Base-by-base conservation (phyloP, 768 basidiomycete species). In the Russula ochroleuca region DNA sequence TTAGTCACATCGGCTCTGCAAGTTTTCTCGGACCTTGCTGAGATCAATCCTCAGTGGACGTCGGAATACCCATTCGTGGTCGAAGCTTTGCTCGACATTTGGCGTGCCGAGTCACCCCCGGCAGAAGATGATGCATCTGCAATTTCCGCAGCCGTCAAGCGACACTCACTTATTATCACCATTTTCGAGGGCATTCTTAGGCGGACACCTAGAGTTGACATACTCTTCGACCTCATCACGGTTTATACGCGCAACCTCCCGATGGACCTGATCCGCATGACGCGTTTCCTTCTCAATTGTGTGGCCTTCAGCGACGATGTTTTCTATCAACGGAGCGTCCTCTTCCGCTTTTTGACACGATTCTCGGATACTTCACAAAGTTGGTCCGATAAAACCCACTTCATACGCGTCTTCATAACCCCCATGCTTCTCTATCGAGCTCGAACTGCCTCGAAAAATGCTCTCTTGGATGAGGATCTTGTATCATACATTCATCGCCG, bases 201-300 rank as follows among this genome's bases (percentile, higher is more conserved):
- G 67, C 80, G 83, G 58, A 80, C 83, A n/a, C 84, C 86, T 48
- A 88, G 92, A 50, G 83, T 97, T 52, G 92, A 96, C 69, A 77
- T 99, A 8, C 76, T 98, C 11, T 97, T 97, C 73, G 93, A 95
- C 61, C 78, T 97, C 41, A 85, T 92, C 53, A 84, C 85, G 13
- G 76, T 94, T 52, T 98, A 87, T 75, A 85, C 87, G 28, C 86
- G 88, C 67, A 83, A 86, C 64, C 81, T 91, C 11, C 86, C 90
- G 5, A 84, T 94, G 73, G 95, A 98, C 71, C 78, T 91, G 19
- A 83, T 92, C 35, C 82, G 79, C 47, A 78, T 90, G 19, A 86
- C 89, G 0, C 86, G 87, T 60, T 98, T 97, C 78, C 81, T 99
- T 4, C 96, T 94, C 70, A 78, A 81, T 14, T 89, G 93, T 69